These are phyloP conservation scores for Venturiaceae sp. DNA, from an alignment of 2,329 filamentous ascomycete species.

Conservation along the genomic window DNA sequence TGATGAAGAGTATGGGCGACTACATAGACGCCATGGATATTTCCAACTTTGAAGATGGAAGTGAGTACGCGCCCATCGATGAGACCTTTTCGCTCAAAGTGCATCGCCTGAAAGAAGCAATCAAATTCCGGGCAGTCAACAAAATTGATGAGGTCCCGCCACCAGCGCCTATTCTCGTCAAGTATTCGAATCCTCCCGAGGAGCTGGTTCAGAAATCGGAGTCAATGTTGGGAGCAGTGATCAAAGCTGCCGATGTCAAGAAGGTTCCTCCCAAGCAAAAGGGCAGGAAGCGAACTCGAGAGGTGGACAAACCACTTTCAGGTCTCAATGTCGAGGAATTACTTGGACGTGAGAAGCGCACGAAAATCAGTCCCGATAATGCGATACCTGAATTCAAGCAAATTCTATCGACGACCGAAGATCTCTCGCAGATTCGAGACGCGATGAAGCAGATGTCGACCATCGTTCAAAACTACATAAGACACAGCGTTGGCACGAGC, in stretches of 20 bases:
- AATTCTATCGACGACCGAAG: slow-evolving; percentile 51
- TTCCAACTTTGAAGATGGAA: slow-evolving; percentile 59
- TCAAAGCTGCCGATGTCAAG: slow-evolving; percentile 68
- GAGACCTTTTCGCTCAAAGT: slow-evolving; percentile 77
- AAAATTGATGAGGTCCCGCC: slow-evolving; percentile 55
- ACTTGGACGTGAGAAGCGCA: slow-evolving; percentile 43
- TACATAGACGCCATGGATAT: slow-evolving; percentile 94
- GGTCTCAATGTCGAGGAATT: slow-evolving; percentile 80
- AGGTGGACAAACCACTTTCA: slow-evolving; percentile 73
- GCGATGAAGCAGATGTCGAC: slow-evolving; percentile 64
- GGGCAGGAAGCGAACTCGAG: slow-evolving; percentile 56
- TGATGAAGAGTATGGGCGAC: slow-evolving; percentile 74
- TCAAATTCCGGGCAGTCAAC: slow-evolving; percentile 72
- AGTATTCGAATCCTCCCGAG: slow-evolving; percentile 63
- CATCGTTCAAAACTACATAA: slow-evolving; percentile 61
- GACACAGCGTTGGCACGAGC: slow-evolving; percentile 62
- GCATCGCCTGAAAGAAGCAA: slow-evolving; percentile 81
- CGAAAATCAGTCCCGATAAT: slow-evolving; percentile 57
- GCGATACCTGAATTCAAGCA: slow-evolving; percentile 88
- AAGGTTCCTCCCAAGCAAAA: slow-evolving; percentile 79
- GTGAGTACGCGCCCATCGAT: slow-evolving; percentile 68
- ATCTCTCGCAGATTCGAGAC: slow-evolving; percentile 52
- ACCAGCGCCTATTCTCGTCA: slow-evolving; percentile 54
- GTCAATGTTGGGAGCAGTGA: slow-evolving; percentile 51
- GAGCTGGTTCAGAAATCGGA: slow-evolving; percentile 52